phyloP scores from a whole-genome alignment of 2,329 filamentous ascomycete genomes.

The Leptographium flavum region DNA sequence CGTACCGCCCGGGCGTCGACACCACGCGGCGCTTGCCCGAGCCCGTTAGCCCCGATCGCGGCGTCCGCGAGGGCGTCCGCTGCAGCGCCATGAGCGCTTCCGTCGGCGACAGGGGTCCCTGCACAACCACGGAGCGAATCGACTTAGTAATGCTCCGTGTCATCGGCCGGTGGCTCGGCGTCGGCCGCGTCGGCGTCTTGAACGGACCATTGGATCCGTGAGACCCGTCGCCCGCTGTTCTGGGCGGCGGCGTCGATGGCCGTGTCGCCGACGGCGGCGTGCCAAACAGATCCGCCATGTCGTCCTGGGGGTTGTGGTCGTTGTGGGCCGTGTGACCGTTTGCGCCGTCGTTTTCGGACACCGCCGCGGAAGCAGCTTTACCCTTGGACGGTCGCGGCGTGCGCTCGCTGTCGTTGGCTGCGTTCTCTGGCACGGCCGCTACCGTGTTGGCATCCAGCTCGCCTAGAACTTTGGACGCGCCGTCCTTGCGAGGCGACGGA shows the following conservation, averaged over 20 bases:
- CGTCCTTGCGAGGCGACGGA: slow-evolving; percentile 57
- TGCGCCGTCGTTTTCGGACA: too few species aligned
- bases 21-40: slow-evolving; percentile 12
- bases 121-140: slow-evolving; percentile 31
- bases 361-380: too few species aligned
- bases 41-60: slow-evolving; percentile 21
- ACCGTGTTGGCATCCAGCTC: slow-evolving; percentile 41
- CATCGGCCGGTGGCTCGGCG: slow-evolving; percentile 44
- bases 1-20: slow-evolving; percentile 12
- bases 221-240: slow-evolving; percentile 2
- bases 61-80: slow-evolving; percentile 28
- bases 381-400: too few species aligned
- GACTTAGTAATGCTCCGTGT: slow-evolving; percentile 47
- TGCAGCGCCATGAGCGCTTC: slow-evolving; percentile 24
- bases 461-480: slow-evolving; percentile 45
- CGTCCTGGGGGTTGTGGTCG: slow-evolving; percentile 13
- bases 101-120: slow-evolving; percentile 27
- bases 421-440: slow-evolving; percentile 14
- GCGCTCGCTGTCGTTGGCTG: slow-evolving; percentile 28
- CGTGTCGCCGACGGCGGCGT: slow-evolving; percentile 27
- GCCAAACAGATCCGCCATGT: slow-evolving; percentile 48
- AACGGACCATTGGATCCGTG: slow-evolving; percentile 27
- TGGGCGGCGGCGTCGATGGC: slow-evolving; percentile 32
- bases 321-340: too few species aligned
- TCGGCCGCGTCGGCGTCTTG: slow-evolving; percentile 50